Percentiles rank a stretch among this genome's conserved stretches.
Evolutionary conservation across 2,329 filamentous ascomycete genomes (phyloP).

Genomic region (Neopestalotiopsis clavispora): DNA sequence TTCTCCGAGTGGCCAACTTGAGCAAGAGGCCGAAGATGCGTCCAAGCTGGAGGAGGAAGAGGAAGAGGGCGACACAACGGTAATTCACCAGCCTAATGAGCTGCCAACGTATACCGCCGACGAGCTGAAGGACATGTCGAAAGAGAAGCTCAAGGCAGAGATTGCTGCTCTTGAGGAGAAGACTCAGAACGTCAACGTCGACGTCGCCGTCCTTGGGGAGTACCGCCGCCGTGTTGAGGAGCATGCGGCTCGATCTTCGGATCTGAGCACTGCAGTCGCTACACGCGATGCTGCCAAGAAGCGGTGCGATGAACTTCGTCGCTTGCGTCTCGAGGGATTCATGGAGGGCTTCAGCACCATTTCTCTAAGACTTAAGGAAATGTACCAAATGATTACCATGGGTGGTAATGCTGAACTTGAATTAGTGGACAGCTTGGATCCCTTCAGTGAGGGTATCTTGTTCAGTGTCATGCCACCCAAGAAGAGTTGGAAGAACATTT

Average conservation of each 20-base stretch:
- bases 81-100: slow-evolving; percentile 50
- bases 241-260: slow-evolving; percentile 79
- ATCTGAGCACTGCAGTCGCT: slow-evolving; percentile 78
- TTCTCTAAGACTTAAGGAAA: slow-evolving; percentile 93
- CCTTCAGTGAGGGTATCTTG: slow-evolving; percentile 94
- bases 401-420: slow-evolving; percentile 97
- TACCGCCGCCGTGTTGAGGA: slow-evolving; percentile 88
- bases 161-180: slow-evolving; percentile 68
- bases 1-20: slow-evolving; percentile 21
- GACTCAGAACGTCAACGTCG: slow-evolving; percentile 85
- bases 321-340: slow-evolving; percentile 90
- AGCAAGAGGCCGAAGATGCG: slow-evolving; percentile 19
- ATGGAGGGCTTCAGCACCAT: slow-evolving; percentile 98
- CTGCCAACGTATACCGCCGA: slow-evolving; percentile 80
- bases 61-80: slow-evolving; percentile 24
- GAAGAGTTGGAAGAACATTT: slow-evolving; percentile 99
- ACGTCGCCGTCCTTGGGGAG: slow-evolving; percentile 85
- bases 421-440: slow-evolving; percentile 93
- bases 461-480: slow-evolving; percentile 99
- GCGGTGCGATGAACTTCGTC: slow-evolving; percentile 88
- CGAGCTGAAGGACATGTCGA: slow-evolving; percentile 70
- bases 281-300: slow-evolving; percentile 88
- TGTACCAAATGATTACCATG: slow-evolving; percentile 99
- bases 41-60: slow-evolving; percentile 25
- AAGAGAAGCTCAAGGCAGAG: slow-evolving; percentile 64